phyloP scores from a whole-genome alignment of 2,329 filamentous ascomycete species.

The Xylariaceae sp. region DNA sequence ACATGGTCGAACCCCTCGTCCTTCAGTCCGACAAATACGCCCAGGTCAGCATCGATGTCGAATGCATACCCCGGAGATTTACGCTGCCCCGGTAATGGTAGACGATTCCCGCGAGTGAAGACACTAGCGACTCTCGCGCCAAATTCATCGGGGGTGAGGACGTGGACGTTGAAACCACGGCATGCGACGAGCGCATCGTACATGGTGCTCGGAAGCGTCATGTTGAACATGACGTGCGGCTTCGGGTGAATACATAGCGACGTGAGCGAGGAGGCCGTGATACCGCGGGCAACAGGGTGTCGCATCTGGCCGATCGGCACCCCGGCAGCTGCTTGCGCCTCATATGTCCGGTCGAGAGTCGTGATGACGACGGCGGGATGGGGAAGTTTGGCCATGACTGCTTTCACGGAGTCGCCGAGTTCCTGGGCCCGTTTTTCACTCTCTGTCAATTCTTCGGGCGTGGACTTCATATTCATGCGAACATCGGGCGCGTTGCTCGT shows the following conservation, averaged over 20 bases:
- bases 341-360: slow-evolving; percentile 34
- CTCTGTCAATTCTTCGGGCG: neutral
- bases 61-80: neutral
- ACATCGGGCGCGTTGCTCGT: neutral
- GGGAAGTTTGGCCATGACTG: slow-evolving; percentile 48
- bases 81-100: neutral
- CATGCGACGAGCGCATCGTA: slow-evolving; percentile 44
- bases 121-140: slow-evolving; percentile 48
- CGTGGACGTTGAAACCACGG: slow-evolving; percentile 49
- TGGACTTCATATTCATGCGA: neutral
- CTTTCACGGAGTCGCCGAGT: slow-evolving; percentile 43
- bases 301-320: slow-evolving; percentile 8
- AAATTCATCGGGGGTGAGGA: slow-evolving; percentile 42
- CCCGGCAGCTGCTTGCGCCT: slow-evolving; percentile 11
- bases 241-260: slow-evolving; percentile 48
- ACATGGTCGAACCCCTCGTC: slow-evolving; percentile 3
- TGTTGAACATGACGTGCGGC: slow-evolving; percentile 52
- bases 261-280: slow-evolving; percentile 57
- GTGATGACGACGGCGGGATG: slow-evolving; percentile 54
- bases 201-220: slow-evolving; percentile 51
- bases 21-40: slow-evolving; percentile 13
- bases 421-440: neutral
- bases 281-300: slow-evolving; percentile 38
- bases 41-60: slow-evolving; percentile 15
- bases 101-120: slow-evolving; percentile 45